Evolutionary conservation across 345 rosid species (phyloP).

Genomic region (Populus simonii): DNA sequence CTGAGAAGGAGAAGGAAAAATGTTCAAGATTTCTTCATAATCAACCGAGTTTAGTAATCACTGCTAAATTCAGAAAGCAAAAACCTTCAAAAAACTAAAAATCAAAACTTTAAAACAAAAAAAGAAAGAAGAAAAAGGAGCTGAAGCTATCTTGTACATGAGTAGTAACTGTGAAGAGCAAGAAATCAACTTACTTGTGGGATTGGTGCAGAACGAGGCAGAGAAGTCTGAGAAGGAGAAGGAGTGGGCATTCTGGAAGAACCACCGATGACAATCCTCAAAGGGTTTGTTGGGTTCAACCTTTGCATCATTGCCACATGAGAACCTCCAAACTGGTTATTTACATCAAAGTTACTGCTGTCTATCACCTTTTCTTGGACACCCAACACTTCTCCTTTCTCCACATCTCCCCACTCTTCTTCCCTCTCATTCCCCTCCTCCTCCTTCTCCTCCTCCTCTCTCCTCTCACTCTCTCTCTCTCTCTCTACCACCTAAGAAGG

Average conservation of each 20-base stretch:
- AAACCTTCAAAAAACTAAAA: not conserved
- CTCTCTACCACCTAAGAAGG: slow-evolving; percentile 40
- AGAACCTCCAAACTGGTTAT: slow-evolving; percentile 21
- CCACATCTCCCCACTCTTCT: slow-evolving; percentile 38
- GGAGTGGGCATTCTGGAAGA: slow-evolving; percentile 53
- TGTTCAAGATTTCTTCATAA: not conserved
- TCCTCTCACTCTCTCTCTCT: slow-evolving; percentile 37
- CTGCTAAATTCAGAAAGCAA: not conserved
- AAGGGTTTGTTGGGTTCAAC: slow-evolving; percentile 78
- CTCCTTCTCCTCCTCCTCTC: slow-evolving; percentile 12
- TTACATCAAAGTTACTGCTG: slow-evolving; percentile 5
- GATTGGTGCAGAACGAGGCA: slow-evolving; percentile 77
- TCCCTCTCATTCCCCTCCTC: slow-evolving; percentile 7
- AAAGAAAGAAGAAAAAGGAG: not conserved
- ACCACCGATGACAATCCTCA: slow-evolving; percentile 56
- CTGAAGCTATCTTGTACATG: not conserved
- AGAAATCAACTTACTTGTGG: slow-evolving; percentile 52
- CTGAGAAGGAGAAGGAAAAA: slow-evolving; percentile 30
- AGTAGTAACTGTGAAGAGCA: not conserved
- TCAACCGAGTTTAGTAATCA: not conserved
- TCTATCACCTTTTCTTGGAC: slow-evolving; percentile 26
- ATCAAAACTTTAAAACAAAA: not conserved
- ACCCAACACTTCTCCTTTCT: slow-evolving; percentile 43
- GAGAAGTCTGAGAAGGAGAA: slow-evolving; percentile 39
- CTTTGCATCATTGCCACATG: slow-evolving; percentile 59